Evolutionary conservation across 1,139 yeast species (phyloP).

Genomic region (Entelexis paramagnoliae): DNA sequence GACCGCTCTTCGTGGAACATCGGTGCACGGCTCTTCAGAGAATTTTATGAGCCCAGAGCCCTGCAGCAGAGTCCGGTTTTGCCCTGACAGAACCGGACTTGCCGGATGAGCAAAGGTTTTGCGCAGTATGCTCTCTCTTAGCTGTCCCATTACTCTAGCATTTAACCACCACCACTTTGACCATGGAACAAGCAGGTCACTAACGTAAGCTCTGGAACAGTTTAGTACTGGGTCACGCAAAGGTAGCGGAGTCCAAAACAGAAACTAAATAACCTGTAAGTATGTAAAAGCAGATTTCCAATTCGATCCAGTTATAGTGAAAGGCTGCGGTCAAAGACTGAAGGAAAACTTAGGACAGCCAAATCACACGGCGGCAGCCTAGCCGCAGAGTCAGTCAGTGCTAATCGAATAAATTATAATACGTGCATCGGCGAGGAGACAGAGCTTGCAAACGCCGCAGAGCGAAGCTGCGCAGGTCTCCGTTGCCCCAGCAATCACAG

Average conservation of each 20-base stretch:
- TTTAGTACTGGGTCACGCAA: too few relatives aligned
- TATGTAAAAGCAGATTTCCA: too few relatives aligned
- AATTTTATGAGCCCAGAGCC: neutral
- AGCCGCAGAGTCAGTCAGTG: too few relatives aligned
- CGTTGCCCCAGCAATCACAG: constrained; percentile 2
- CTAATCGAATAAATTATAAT: neutral
- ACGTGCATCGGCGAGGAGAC: neutral
- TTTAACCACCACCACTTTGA: neutral
- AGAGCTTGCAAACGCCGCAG: neutral
- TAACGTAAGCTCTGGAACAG: constrained; percentile 4
- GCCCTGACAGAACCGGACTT: neutral
- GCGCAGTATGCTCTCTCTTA: constrained; percentile 3
- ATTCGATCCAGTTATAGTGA: too few relatives aligned
- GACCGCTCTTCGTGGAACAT: neutral
- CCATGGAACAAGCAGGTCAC: neutral
- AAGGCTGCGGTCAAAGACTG: too few relatives aligned
- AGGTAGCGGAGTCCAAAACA: too few relatives aligned
- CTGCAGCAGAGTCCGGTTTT: too few relatives aligned
- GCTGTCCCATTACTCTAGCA: constrained; percentile 1
- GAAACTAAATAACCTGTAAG: too few relatives aligned
- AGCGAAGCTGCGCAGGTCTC: neutral
- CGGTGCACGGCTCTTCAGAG: neutral
- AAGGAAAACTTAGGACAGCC: too few relatives aligned
- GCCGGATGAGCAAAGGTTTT: neutral
- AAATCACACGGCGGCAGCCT: too few relatives aligned